These are phyloP conservation scores for Piper longum DNA, from an alignment of 164 flowering plant genomes.

Conservation along the genomic window DNA sequence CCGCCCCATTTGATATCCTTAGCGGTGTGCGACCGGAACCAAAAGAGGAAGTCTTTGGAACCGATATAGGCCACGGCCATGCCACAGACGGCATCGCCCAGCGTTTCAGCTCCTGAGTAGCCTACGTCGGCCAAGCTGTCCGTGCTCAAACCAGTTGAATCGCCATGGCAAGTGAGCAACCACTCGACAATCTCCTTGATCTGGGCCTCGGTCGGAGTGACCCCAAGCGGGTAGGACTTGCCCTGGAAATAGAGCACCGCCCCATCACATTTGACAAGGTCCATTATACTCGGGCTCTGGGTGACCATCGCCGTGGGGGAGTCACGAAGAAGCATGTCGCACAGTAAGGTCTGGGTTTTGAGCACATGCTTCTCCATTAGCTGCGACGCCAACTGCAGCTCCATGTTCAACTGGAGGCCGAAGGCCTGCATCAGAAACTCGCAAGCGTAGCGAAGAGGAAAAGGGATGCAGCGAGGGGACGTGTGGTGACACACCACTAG, in stretches of 20 bases:
- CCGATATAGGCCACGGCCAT: slow-evolving; percentile 44
- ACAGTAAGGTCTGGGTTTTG: slow-evolving; percentile 39
- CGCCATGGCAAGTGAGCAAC: slow-evolving; percentile 38
- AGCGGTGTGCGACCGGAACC: slow-evolving; percentile 25
- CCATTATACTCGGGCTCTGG: no score
- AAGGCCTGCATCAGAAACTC: slow-evolving; percentile 69
- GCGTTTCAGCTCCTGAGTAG: slow-evolving; percentile 40
- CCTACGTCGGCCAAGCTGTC: slow-evolving; percentile 54
- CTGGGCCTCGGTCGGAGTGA: no score
- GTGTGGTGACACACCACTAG: slow-evolving; percentile 64
- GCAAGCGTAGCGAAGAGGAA: slow-evolving; percentile 67
- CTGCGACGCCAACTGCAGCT: slow-evolving; percentile 23
- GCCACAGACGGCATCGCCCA: slow-evolving; percentile 72
- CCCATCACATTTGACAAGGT: no score
- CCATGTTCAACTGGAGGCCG: slow-evolving; percentile 49
- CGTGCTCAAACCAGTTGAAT: slow-evolving; percentile 61
- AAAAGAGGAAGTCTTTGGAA: slow-evolving; percentile 39
- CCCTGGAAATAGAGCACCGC: no score
- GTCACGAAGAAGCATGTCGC: slow-evolving; percentile 66
- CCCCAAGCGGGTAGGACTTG: no score
- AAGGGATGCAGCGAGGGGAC: slow-evolving; percentile 46
- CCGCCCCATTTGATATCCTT: slow-evolving; percentile 28
- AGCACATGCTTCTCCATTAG: slow-evolving; percentile 37
- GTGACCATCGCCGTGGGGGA: slow-evolving; percentile 20
- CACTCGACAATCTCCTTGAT: slow-evolving; percentile 12